phyloP scores from a whole-genome alignment of 2,329 filamentous ascomycete species.

The Bretziella fagacearum region DNA sequence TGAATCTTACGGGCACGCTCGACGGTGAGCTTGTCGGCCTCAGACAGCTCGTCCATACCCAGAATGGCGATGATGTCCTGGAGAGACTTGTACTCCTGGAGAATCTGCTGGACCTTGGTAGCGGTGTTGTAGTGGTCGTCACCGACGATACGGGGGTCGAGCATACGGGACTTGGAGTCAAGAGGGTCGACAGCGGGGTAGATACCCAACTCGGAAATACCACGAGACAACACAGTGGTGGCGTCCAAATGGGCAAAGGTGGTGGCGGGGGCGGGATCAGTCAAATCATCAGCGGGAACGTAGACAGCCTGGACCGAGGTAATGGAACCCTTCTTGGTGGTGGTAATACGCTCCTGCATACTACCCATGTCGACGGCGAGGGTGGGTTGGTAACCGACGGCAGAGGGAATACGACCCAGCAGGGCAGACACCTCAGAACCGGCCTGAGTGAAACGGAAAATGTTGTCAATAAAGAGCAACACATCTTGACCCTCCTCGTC shows the following conservation, averaged over 20 bases:
- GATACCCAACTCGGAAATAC: slow-evolving; percentile 99
- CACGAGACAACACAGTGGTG: slow-evolving; percentile 99
- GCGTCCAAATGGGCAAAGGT: slow-evolving; percentile 99
- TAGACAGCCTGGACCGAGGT: slow-evolving; percentile 99
- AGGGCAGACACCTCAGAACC: slow-evolving; percentile 99
- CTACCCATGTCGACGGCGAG: slow-evolving; percentile 97
- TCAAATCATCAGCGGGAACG: slow-evolving; percentile 99
- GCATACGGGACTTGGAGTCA: slow-evolving; percentile 98
- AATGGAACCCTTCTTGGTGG: slow-evolving; percentile 98
- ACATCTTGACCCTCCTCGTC: slow-evolving; percentile 72
- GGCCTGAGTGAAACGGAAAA: slow-evolving; percentile 99
- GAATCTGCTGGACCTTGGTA: slow-evolving; percentile 92
- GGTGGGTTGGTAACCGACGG: slow-evolving; percentile 99
- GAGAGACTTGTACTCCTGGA: slow-evolving; percentile 99
- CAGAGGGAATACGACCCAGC: slow-evolving; percentile 98
- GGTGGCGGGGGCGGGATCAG: slow-evolving; percentile 96
- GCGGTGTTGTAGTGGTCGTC: slow-evolving; percentile 95
- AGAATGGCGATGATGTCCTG: slow-evolving; percentile 99
- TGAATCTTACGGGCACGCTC: slow-evolving; percentile 99
- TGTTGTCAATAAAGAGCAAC: slow-evolving; percentile 99
- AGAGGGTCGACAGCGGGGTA: slow-evolving; percentile 99
- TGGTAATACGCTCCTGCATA: slow-evolving; percentile 99
- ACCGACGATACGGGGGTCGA: slow-evolving; percentile 96
- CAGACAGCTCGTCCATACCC: slow-evolving; percentile 99
- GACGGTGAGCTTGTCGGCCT: slow-evolving; percentile 98